Conservation (phyloP, 768 basidiomycete species). For the Suillus spraguei region DNA sequence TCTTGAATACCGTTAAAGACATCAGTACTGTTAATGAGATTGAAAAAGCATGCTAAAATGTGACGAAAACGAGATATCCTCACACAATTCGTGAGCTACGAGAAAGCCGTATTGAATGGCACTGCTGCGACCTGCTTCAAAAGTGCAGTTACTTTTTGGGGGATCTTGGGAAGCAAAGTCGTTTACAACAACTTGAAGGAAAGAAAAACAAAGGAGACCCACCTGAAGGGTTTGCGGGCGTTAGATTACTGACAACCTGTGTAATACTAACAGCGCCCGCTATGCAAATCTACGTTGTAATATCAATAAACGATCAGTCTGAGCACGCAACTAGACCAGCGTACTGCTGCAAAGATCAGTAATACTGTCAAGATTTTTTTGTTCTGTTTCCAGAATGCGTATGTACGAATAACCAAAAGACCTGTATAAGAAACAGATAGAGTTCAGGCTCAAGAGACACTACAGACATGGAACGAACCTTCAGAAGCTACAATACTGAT, state of each 20-base stretch:
- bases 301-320: neutral
- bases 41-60: neutral
- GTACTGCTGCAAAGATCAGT: constrained; percentile 5
- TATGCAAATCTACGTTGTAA: neutral
- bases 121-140: neutral
- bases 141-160: constrained; percentile 1
- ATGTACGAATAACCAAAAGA: constrained; percentile 5
- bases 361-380: constrained; percentile 5
- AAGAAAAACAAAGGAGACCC: neutral
- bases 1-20: constrained; percentile 4
- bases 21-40: neutral
- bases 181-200: neutral
- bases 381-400: constrained; percentile 8
- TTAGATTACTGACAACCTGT: neutral
- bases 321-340: neutral
- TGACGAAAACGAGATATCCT: neutral
- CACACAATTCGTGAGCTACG: neutral
- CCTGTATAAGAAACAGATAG: neutral
- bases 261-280: neutral
- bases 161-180: neutral
- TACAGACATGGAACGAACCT: neutral
- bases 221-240: neutral
- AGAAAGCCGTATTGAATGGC: constrained; percentile 4
- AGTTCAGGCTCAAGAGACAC: neutral
- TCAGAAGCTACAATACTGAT: constrained; percentile 7